Conservation (phyloP, 352 stramenopile genomes). For the Phytopythium sindhum region DNA sequence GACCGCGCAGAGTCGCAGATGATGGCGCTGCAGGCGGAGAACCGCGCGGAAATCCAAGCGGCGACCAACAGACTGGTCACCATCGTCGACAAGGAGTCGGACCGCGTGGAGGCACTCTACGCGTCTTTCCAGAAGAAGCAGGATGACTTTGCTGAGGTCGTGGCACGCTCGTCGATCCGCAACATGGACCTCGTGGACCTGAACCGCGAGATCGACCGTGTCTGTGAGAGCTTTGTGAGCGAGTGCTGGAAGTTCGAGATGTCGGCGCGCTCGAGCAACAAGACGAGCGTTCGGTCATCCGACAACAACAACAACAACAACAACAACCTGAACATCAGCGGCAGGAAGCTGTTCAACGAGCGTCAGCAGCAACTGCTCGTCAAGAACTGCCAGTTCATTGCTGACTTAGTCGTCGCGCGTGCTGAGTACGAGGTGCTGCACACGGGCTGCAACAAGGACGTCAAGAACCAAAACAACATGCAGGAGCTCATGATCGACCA, state of each 20-base stretch:
- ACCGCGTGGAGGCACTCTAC: slow-evolving; percentile 79
- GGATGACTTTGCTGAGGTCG: slow-evolving; percentile 74
- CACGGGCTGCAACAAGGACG: slow-evolving; percentile 60
- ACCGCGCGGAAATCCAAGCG: slow-evolving; percentile 67
- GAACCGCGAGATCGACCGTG: slow-evolving; percentile 75
- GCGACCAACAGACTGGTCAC: slow-evolving; percentile 58
- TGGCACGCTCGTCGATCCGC: slow-evolving; percentile 70
- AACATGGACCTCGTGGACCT: slow-evolving; percentile 81
- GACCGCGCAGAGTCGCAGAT: slow-evolving; percentile 59
- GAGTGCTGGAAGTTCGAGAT: slow-evolving; percentile 89
- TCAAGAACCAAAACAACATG: slow-evolving; percentile 37
- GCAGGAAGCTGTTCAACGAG: slow-evolving; percentile 77
- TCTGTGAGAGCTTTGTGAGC: slow-evolving; percentile 75
- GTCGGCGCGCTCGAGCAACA: slow-evolving; percentile 59
- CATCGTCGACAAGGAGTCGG: slow-evolving; percentile 78
- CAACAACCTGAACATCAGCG: slow-evolving; percentile 8
- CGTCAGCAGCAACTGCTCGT: slow-evolving; percentile 74
- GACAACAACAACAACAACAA: slow-evolving; percentile 44
- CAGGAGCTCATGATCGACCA: slow-evolving; percentile 67
- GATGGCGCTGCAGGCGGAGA: slow-evolving; percentile 66
- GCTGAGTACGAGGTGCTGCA: slow-evolving; percentile 78
- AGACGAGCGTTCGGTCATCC: slow-evolving; percentile 20
- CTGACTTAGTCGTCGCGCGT: slow-evolving; percentile 67
- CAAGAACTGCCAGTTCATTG: slow-evolving; percentile 80
- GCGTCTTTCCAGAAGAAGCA: slow-evolving; percentile 79